These are phyloP conservation scores for Acanthamoeba sp. DNA, from an alignment of 208 protist genomes.

Conservation along the genomic window DNA sequence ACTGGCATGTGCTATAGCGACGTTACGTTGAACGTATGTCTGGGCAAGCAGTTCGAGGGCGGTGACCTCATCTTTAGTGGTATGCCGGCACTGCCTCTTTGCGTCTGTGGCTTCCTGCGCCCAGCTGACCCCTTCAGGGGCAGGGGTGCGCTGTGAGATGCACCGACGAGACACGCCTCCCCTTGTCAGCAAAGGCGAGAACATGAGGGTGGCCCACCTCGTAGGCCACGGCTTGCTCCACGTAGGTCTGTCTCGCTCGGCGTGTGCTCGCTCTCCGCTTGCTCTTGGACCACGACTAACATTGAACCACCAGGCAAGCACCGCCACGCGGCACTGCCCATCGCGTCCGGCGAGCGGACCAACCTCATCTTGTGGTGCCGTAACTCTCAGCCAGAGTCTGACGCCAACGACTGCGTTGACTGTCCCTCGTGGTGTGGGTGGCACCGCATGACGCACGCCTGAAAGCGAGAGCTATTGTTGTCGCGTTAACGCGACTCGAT, in stretches of 20 bases:
- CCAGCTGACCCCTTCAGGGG: no score
- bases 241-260: neutral
- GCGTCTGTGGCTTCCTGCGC: neutral
- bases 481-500: neutral
- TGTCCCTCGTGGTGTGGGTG: conserved; percentile 21
- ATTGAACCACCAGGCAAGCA: neutral
- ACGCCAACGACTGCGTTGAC: neutral
- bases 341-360: neutral
- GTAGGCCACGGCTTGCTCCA: conserved; percentile 14
- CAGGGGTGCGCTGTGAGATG: neutral
- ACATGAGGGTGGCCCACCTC: neutral
- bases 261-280: neutral
- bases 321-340: neutral
- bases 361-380: conserved; percentile 44
- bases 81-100: neutral
- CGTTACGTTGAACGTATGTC: conserved; percentile 83
- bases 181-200: conserved; percentile 5
- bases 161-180: neutral
- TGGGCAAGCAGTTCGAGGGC: conserved; percentile 76
- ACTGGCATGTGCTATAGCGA: conserved; percentile 81
- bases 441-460: neutral
- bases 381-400: neutral
- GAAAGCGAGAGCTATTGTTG: neutral
- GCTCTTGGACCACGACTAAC: neutral
- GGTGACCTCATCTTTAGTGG: conserved; percentile 80